Evolutionary conservation across 768 basidiomycete species (phyloP), one percentile per base, ranked within the genome.

Genomic region (Auriculariales sp.): DNA sequence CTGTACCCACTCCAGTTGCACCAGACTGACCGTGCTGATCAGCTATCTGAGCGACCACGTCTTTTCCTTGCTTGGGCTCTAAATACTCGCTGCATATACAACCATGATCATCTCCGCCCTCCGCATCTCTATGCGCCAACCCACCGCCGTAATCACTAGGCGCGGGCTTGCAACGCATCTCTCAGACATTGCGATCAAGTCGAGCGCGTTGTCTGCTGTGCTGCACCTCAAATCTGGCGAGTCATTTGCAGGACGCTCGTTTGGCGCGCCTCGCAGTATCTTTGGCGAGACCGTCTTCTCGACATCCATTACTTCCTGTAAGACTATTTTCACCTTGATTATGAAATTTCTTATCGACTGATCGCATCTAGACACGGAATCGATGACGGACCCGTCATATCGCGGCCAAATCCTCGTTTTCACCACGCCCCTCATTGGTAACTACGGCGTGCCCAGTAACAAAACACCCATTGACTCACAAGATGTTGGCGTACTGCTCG

Each of bases 311-410:
- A 99, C 95, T 1, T 95, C 92, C 33, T 99, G 92, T 91, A 54
- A 57, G 85, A 71, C 7, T 3, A 48, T 49, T 50, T 48, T 19
- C 28, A 11, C 30, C 27, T 47, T 5, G 45, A 15, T 28, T 50
- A 29, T 11, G 14, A 29, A 2, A 28, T 48, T 53, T 33, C 15
- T 7, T 46, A 12, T 35, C 66, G 28, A 53, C 52, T 54, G 52
- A 22, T 17, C 25, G 17, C n/a, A n/a, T 33, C n/a, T 61, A 94
- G 92, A 99, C 64, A 98, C 94, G 44, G 95, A 99, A 68, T 95
- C 91, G 6, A 97, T 99, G 95, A 99, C 95, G 31, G 95, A 99
- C 64, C 95, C 95, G 5, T 98, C 95, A 6, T 98, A 99, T 66
- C 86, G 90, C 29, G 85, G 90, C 47, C 95, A 99, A 66, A 94